Evolutionary conservation across 352 stramenopile genomes (phyloP), one percentile per base, ranked within the genome.

Genomic region (Phytophthora citricola): DNA sequence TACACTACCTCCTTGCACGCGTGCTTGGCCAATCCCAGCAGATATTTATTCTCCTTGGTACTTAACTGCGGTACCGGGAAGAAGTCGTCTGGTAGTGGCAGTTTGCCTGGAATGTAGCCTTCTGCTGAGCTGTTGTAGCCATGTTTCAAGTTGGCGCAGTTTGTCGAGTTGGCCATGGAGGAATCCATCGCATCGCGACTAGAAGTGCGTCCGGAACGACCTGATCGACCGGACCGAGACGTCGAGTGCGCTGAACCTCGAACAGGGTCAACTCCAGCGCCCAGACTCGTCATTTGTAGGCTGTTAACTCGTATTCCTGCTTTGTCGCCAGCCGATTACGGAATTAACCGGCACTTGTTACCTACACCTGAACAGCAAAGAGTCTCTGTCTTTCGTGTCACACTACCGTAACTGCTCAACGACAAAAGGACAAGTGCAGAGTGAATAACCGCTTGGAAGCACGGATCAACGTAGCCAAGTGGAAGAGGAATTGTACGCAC

Each of bases 1-100:
- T 91, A 93, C 20, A 95, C 84, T 8, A 95, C 87, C 58, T 95
- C 87, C 66, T 93, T 95, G 63, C 87, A 95, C 3, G 87, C 81
- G 44, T 82, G 83, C 53, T 93, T 93, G 5, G 85, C 87, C 9
- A 94, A 67, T 3, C 79, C 76, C 0, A 93, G 46, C 10, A 93
- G 73, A 62, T 91, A 90, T 52, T 87, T 84, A 31, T 63, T 79
- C 53, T 93, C 87, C 50, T 89, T 90, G 12, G 11, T 20, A 64
- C 73, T 92, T 17, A 95, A 71, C 43, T 73, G 55, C 27, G 87
- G 85, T 38, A 77, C 72, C 5, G 73, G 62, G 69, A 95, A 95
- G 52, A 82, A 93, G 61, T 90, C 78, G 43, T 89, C 77, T 0
- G 87, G 73, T 14, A 95, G 58, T 22, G 87, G 87, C 47, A 95